phyloP scores from a whole-genome alignment of 345 rosid species.

The Sisymbrium altissimum region DNA sequence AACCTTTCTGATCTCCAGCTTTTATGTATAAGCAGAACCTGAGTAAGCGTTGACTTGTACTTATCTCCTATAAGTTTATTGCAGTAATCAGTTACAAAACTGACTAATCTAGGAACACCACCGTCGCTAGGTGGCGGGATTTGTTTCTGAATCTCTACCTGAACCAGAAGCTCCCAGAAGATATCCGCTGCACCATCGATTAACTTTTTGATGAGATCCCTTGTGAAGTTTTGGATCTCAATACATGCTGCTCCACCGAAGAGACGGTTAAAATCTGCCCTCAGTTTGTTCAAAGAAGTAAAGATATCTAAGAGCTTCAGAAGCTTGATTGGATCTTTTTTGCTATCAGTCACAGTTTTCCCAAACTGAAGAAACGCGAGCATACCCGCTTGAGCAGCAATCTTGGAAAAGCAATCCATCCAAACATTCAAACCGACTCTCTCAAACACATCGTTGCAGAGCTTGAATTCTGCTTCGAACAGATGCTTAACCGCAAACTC shows the following conservation, averaged over 20 bases:
- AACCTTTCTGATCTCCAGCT: slow-evolving; percentile 94
- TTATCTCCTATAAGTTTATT: slow-evolving; percentile 77
- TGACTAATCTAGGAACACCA: slow-evolving; percentile 70
- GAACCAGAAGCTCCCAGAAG: slow-evolving; percentile 90
- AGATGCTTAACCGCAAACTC: slow-evolving; percentile 99
- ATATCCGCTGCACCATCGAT: slow-evolving; percentile 89
- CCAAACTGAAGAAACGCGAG: slow-evolving; percentile 94
- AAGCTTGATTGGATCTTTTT: slow-evolving; percentile 93
- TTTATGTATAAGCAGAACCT: slow-evolving; percentile 78
- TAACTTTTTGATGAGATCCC: slow-evolving; percentile 89
- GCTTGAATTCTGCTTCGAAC: slow-evolving; percentile 92
- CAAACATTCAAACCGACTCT: slow-evolving; percentile 77
- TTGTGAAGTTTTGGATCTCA: slow-evolving; percentile 89
- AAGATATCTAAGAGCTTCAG: slow-evolving; percentile 86
- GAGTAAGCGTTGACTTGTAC: slow-evolving; percentile 75
- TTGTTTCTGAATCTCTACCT: slow-evolving; percentile 87
- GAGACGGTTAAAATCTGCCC: slow-evolving; percentile 89
- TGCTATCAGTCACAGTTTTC: slow-evolving; percentile 86
- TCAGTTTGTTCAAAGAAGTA: slow-evolving; percentile 74
- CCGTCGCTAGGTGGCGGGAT: slow-evolving; percentile 83
- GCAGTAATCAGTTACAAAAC: slow-evolving; percentile 84
- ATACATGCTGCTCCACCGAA: slow-evolving; percentile 94
- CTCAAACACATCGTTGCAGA: slow-evolving; percentile 94
- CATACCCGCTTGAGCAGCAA: slow-evolving; percentile 96
- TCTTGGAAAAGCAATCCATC: slow-evolving; percentile 95